Evolutionary conservation across 164 flowering plant species (phyloP).

Genomic region (Berberis thunbergii): DNA sequence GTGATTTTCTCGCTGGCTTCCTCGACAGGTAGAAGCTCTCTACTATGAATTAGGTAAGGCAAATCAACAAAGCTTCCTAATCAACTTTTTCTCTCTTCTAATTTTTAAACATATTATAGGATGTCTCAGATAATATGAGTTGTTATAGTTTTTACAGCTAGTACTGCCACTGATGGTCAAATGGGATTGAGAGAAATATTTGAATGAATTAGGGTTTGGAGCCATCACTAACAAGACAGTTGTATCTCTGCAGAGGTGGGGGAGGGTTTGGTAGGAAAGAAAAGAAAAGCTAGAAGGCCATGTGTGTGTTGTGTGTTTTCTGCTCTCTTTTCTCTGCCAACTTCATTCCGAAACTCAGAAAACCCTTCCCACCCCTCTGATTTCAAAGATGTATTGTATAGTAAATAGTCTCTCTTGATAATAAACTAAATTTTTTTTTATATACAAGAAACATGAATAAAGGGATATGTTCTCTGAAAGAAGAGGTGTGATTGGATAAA

Average conservation of each 20-base stretch:
- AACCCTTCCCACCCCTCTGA: background rate
- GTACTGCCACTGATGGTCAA: too few relatives aligned
- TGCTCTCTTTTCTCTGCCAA: conserved; percentile 16
- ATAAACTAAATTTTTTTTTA: background rate
- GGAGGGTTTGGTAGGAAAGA: background rate
- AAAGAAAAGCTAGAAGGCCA: background rate
- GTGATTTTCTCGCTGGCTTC: too few relatives aligned
- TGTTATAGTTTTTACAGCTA: too few relatives aligned
- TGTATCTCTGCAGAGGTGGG: conserved; percentile 13
- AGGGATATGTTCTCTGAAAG: conserved; percentile 55
- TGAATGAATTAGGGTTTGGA: background rate
- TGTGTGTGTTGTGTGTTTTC: conserved; percentile 4
- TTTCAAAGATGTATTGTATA: conserved; percentile 1
- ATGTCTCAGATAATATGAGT: background rate
- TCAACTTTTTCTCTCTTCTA: too few relatives aligned
- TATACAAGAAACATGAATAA: conserved; percentile 30
- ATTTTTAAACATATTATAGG: background rate
- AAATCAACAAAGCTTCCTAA: too few relatives aligned
- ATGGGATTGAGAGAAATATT: background rate
- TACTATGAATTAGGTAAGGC: too few relatives aligned
- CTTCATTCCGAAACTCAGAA: conserved; percentile 12
- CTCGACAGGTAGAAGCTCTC: too few relatives aligned
- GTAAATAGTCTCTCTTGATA: background rate
- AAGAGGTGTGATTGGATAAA: conserved; percentile 53
- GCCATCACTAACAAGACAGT: conserved; percentile 7